Conservation (phyloP, 805 yeast genomes). For the Tetrapisispora taiwanensis region DNA sequence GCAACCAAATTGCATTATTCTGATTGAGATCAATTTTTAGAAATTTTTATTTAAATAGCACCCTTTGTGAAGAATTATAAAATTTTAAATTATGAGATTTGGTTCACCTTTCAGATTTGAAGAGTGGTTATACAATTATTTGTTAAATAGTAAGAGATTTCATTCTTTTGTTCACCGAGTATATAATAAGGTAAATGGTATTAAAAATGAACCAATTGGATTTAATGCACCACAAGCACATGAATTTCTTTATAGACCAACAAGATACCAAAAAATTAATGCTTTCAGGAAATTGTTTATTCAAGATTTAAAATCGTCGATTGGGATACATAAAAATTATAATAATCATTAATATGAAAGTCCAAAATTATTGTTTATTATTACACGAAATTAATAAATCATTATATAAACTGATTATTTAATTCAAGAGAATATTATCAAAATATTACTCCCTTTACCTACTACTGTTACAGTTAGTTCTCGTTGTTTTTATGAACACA, state of each 20-base stretch:
- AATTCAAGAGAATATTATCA: neutral
- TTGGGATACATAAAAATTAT: constrained; percentile 33
- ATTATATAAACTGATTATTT: neutral
- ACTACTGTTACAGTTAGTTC: no score
- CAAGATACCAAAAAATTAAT: constrained; percentile 43
- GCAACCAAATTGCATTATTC: no score
- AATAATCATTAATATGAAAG: neutral
- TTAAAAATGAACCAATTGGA: constrained; percentile 34
- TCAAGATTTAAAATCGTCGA: constrained; percentile 48
- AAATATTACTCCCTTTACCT: no score
- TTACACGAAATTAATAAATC: neutral
- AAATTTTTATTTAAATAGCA: no score
- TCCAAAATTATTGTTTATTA: neutral
- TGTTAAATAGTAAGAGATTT: constrained; percentile 50
- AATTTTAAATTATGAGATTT: neutral
- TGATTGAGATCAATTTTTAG: no score
- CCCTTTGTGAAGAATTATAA: no score
- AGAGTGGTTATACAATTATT: constrained; percentile 37
- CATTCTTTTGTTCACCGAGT: constrained; percentile 52
- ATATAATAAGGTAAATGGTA: constrained; percentile 54
- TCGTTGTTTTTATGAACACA: no score
- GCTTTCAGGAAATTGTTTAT: constrained; percentile 51
- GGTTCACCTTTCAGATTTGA: constrained; percentile 33
- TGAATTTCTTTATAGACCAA: constrained; percentile 36
- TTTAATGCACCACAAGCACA: constrained; percentile 11